Percentiles rank a stretch among this genome's conserved stretches.
Conservation (phyloP, 2,329 filamentous ascomycete genomes). For the Aphanoascus verrucosus region DNA sequence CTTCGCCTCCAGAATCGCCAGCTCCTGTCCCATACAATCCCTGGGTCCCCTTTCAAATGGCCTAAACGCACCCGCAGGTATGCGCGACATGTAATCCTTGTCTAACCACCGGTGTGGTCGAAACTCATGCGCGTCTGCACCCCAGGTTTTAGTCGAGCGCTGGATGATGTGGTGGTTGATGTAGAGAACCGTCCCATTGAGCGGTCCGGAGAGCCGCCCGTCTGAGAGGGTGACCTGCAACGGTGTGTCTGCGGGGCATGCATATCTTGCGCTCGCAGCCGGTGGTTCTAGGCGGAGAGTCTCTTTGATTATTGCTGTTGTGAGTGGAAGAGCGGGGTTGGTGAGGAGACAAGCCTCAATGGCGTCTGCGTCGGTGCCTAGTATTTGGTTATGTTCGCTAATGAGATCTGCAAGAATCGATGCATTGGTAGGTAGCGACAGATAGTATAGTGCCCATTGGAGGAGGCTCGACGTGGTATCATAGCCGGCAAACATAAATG, state of each 20-base stretch:
- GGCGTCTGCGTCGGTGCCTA: constrained; percentile 35
- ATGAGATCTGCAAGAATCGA: constrained; percentile 29
- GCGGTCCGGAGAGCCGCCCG: background rate
- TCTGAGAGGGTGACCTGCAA: background rate
- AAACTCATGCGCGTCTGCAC: constrained; percentile 19
- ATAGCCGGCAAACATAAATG: constrained; percentile 29
- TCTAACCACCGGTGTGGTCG: constrained; percentile 31
- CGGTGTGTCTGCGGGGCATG: constrained; percentile 8
- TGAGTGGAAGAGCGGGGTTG: constrained; percentile 41
- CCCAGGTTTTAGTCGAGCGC: background rate
- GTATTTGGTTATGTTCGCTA: constrained; percentile 44
- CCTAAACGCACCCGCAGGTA: constrained; percentile 36
- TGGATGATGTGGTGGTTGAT: constrained; percentile 1
- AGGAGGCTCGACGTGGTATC: constrained; percentile 28
- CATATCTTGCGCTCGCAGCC: constrained; percentile 11
- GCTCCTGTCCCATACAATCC: constrained; percentile 41
- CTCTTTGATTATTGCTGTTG: constrained; percentile 46
- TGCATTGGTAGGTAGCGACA: constrained; percentile 23
- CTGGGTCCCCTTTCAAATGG: constrained; percentile 41
- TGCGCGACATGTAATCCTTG: constrained; percentile 2
- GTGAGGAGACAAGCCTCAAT: constrained; percentile 27
- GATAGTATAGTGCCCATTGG: constrained; percentile 15
- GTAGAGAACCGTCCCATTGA: background rate
- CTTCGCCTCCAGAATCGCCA: constrained; percentile 38
- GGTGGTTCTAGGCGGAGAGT: constrained; percentile 42